Percentiles rank a stretch among this genome's conserved stretches.
phyloP scores from a whole-genome alignment of 2,329 filamentous ascomycete genomes.

The Fusarium miscanthi region DNA sequence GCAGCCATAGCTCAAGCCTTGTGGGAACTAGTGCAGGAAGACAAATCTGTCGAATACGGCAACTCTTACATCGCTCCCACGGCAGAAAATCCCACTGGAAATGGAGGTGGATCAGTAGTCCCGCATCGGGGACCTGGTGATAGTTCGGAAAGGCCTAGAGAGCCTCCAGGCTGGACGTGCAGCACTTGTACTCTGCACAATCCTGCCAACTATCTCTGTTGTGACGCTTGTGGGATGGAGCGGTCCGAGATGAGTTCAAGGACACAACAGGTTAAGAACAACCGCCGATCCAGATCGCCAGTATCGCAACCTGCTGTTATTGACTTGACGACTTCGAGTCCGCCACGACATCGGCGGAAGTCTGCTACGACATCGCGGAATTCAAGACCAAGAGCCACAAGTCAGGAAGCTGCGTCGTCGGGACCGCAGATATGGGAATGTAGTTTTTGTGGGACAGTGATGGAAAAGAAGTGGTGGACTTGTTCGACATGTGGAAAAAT shows the following conservation, averaged over 20 bases:
- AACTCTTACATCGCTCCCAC: slow-evolving; percentile 62
- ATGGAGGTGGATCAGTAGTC: slow-evolving; percentile 51
- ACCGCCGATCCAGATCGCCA: slow-evolving; percentile 33
- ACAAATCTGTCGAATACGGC: slow-evolving; percentile 69
- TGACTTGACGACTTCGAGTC: slow-evolving; percentile 53
- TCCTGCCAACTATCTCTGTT: slow-evolving; percentile 60
- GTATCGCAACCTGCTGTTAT: slow-evolving; percentile 38
- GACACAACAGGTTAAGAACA: slow-evolving; percentile 25
- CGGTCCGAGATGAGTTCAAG: slow-evolving; percentile 41
- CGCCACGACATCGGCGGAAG: slow-evolving; percentile 39
- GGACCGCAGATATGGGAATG: slow-evolving; percentile 61
- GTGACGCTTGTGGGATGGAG: slow-evolving; percentile 66
- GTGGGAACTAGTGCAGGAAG: slow-evolving; percentile 87
- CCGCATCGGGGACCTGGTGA: slow-evolving; percentile 21
- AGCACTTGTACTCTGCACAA: slow-evolving; percentile 68
- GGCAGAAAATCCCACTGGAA: slow-evolving; percentile 62
- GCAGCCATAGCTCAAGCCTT: slow-evolving; percentile 85
- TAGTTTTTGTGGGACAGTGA: slow-evolving; percentile 61
- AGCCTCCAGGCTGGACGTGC: slow-evolving; percentile 61
- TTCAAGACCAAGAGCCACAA: slow-evolving; percentile 3
- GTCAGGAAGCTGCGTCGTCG: slow-evolving; percentile 9
- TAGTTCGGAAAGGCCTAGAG: slow-evolving; percentile 6
- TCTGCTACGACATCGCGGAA: background rate
- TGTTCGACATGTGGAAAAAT: slow-evolving; percentile 66
- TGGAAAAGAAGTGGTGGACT: slow-evolving; percentile 68